Percentiles rank a stretch among this genome's conserved stretches.
Evolutionary conservation across 1,284 basidiomycete species (phyloP).

Genomic region (Apiotrichum akiyoshidainum): DNA sequence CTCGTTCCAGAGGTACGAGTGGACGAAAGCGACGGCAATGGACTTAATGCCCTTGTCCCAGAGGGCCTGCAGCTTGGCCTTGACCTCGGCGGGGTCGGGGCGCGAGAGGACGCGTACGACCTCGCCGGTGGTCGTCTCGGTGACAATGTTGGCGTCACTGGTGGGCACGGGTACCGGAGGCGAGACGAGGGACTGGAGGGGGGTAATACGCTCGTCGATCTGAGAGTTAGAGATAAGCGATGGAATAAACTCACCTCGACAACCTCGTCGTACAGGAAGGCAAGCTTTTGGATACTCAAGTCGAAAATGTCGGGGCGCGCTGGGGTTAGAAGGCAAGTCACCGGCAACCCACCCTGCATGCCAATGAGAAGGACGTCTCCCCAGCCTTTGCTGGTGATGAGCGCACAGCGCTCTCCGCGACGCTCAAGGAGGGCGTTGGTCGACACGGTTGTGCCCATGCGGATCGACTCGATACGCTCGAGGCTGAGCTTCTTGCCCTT

Average conservation of each 20-base stretch:
- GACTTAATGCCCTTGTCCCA: constrained; percentile 33
- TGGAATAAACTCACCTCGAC: constrained; percentile 65
- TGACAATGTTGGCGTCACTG: constrained; percentile 23
- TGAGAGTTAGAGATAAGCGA: constrained; percentile 15
- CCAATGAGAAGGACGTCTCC: constrained; percentile 39
- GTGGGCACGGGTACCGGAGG: constrained; percentile 21
- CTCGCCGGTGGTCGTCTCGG: constrained; percentile 61
- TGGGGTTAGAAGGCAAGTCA: constrained; percentile 6
- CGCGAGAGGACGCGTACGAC: constrained; percentile 77
- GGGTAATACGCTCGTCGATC: constrained; percentile 83
- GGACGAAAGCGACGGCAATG: constrained; percentile 38
- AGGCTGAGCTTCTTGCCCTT: constrained; percentile 60
- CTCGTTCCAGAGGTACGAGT: constrained; percentile 37
- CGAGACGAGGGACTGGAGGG: constrained; percentile 53
- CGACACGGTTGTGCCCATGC: constrained; percentile 60
- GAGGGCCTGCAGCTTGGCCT: constrained; percentile 30
- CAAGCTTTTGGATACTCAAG: constrained; percentile 74
- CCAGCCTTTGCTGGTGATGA: constrained; percentile 87
- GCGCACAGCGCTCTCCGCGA: constrained; percentile 85
- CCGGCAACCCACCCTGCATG: constrained; percentile 32
- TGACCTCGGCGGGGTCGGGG: constrained; percentile 46
- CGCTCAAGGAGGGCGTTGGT: constrained; percentile 94
- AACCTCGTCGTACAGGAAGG: constrained; percentile 75
- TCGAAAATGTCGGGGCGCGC: constrained; percentile 77
- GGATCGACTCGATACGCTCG: constrained; percentile 32